Evolutionary conservation across 2,329 filamentous ascomycete genomes (phyloP).

Genomic region (Coleophoma cylindrospora): DNA sequence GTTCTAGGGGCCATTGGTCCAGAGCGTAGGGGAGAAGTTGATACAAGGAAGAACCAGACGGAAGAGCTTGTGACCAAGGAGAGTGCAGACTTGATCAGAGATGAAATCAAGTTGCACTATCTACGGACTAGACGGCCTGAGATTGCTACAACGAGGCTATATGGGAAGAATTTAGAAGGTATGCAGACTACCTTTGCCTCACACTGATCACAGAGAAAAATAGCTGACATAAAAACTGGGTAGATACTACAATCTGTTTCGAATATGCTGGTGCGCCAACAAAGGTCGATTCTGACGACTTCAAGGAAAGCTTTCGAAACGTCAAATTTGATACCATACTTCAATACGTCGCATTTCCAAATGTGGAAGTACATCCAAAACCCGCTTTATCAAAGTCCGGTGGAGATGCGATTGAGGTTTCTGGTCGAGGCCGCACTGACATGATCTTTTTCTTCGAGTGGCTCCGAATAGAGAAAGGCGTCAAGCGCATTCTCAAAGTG

Average conservation of each 20-base stretch:
- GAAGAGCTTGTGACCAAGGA: too few species aligned
- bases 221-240: background rate
- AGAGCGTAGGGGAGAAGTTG: too few species aligned
- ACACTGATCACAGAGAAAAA: background rate
- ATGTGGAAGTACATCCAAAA: constrained; percentile 3
- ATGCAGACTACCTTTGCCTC: background rate
- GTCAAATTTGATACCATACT: constrained; percentile 22
- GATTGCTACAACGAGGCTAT: background rate
- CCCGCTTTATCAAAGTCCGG: too few species aligned
- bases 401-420: background rate
- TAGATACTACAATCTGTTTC: background rate
- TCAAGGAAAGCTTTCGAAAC: constrained; percentile 8
- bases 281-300: background rate
- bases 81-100: too few species aligned
- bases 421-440: constrained; percentile 11
- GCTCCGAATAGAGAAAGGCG: constrained; percentile 18
- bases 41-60: too few species aligned
- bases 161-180: background rate
- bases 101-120: too few species aligned
- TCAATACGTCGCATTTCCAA: constrained; percentile 23
- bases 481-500: constrained; percentile 22
- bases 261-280: background rate
- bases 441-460: constrained; percentile 24
- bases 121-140: too few species aligned
- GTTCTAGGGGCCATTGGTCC: too few species aligned